These are phyloP conservation scores for Lipomyces chichibuensis DNA, from an alignment of 805 yeast species.

Conservation along the genomic window DNA sequence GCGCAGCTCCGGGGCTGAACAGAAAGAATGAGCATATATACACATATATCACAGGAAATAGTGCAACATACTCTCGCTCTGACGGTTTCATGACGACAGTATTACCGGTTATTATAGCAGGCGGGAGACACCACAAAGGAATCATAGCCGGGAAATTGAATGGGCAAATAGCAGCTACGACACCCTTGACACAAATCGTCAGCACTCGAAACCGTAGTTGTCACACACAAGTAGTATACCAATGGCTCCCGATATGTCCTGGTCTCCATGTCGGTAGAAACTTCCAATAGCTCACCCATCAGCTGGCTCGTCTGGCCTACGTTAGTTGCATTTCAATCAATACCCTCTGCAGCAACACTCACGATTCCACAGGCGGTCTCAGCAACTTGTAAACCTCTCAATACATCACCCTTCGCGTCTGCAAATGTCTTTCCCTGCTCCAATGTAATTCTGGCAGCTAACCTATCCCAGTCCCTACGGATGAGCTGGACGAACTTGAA, in stretches of 20 bases:
- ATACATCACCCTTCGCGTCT: constrained; percentile 75
- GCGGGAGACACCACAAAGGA: constrained; percentile 68
- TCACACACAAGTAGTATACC: constrained; percentile 1
- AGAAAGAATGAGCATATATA: neutral
- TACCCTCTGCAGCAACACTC: constrained; percentile 16
- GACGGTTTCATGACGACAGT: constrained; percentile 70
- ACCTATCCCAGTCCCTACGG: constrained; percentile 65
- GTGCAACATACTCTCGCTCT: constrained; percentile 55
- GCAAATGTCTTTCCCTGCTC: constrained; percentile 79
- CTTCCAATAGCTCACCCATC: constrained; percentile 66
- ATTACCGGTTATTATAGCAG: constrained; percentile 70
- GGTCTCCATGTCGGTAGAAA: constrained; percentile 75
- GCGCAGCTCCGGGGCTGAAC: constrained; percentile 67
- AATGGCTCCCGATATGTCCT: constrained; percentile 64
- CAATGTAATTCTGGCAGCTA: constrained; percentile 64
- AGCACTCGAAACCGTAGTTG: neutral
- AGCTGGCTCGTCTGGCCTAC: constrained; percentile 50
- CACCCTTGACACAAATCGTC: constrained; percentile 50
- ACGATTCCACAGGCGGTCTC: constrained; percentile 72
- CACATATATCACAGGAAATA: neutral
- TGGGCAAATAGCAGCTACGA: constrained; percentile 76
- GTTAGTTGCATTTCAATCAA: neutral
- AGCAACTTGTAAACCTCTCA: constrained; percentile 77
- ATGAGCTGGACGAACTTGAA: constrained; percentile 69
- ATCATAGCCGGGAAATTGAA: constrained; percentile 88